phyloP scores from a whole-genome alignment of 2,329 filamentous ascomycete genomes.

The Aspergillus ruber region DNA sequence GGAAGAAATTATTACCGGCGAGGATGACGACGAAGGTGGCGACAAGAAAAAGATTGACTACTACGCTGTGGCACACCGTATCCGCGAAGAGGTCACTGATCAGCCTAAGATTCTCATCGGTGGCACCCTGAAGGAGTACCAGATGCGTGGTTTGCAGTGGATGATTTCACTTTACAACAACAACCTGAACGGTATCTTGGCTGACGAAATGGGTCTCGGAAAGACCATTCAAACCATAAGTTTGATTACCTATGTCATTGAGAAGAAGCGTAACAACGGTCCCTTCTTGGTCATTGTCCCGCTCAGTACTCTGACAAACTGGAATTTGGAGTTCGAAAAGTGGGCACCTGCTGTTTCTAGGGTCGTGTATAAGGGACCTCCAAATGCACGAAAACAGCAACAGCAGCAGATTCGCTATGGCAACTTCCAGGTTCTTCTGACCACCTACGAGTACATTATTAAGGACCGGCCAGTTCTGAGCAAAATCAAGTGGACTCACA shows the following conservation, averaged over 20 bases:
- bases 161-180: slow-evolving; percentile 99
- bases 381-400: slow-evolving; percentile 77
- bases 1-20: slow-evolving; percentile 61
- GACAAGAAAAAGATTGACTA: slow-evolving; percentile 81
- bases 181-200: slow-evolving; percentile 96
- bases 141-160: slow-evolving; percentile 97
- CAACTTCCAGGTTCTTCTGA: slow-evolving; percentile 91
- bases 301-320: slow-evolving; percentile 94
- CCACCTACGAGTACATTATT: slow-evolving; percentile 99
- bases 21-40: slow-evolving; percentile 56
- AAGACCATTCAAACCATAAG: slow-evolving; percentile 99
- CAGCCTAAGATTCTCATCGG: slow-evolving; percentile 86
- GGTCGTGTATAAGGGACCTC: slow-evolving; percentile 95
- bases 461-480: slow-evolving; percentile 91
- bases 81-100: slow-evolving; percentile 81
- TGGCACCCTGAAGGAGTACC: slow-evolving; percentile 92
- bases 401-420: slow-evolving; percentile 92
- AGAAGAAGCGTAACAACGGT: slow-evolving; percentile 84
- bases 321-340: slow-evolving; percentile 98
- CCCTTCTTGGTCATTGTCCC: slow-evolving; percentile 96
- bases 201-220: slow-evolving; percentile 98
- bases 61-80: slow-evolving; percentile 93
- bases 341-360: slow-evolving; percentile 85
- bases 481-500: slow-evolving; percentile 99
- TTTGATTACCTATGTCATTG: slow-evolving; percentile 93